Conservation (phyloP, 306 rosid species). For the Sophora flavescens region DNA sequence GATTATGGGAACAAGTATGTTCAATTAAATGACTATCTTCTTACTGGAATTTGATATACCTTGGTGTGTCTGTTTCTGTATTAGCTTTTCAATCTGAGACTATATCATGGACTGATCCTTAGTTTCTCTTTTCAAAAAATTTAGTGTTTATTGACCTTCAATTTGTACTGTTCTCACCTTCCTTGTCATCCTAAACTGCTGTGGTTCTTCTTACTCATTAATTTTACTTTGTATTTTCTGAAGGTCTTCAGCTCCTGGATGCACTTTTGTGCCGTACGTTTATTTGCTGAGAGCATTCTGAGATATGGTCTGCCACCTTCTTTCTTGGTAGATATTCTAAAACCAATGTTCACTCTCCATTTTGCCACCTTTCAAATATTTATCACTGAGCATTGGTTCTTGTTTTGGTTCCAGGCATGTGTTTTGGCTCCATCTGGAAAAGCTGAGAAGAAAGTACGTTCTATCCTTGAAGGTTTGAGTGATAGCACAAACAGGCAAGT, state of each 20-base stretch:
- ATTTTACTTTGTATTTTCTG: conserved; percentile 39
- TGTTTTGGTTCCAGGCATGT: conserved; percentile 69
- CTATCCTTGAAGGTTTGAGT: conserved; percentile 83
- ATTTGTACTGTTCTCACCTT: conserved; percentile 1
- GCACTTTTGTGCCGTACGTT: conserved; percentile 90
- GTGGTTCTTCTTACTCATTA: conserved; percentile 21
- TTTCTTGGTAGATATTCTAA: conserved; percentile 72
- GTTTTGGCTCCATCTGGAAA: conserved; percentile 81
- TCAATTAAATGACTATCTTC: conserved; percentile 32
- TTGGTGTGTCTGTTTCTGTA: conserved; percentile 23
- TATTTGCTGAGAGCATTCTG: conserved; percentile 89
- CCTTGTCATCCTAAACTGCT: conserved; percentile 27
- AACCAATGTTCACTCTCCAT: conserved; percentile 29
- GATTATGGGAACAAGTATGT: conserved; percentile 29
- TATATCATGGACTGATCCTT: conserved; percentile 7
- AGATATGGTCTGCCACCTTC: conserved; percentile 95
- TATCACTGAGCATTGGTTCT: conserved; percentile 32
- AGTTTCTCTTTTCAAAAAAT: conserved; percentile 28
- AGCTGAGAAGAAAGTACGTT: conserved; percentile 87
- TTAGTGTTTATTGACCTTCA: conserved; percentile 20
- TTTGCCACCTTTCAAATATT: conserved; percentile 1
- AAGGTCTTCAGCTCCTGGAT: conserved; percentile 97
- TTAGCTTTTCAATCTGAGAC: conserved; percentile 40
- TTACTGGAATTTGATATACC: conserved; percentile 20
- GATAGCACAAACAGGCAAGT: conserved; percentile 86